phyloP scores from a whole-genome alignment of 1,284 basidiomycete genomes.

The Singerocomus inundabilis region DNA sequence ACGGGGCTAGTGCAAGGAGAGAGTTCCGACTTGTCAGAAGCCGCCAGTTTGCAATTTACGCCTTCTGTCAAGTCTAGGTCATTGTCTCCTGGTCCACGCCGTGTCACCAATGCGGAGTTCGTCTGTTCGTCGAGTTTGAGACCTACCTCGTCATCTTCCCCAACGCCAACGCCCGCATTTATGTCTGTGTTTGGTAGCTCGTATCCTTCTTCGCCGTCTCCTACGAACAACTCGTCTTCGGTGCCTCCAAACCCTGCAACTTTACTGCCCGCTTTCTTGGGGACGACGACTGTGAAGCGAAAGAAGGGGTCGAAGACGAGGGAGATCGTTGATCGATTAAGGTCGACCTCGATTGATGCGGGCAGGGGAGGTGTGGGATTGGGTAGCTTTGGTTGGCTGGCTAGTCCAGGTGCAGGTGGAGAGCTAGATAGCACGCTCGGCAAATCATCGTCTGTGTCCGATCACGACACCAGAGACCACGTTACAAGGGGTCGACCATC shows the following conservation, averaged over 20 bases:
- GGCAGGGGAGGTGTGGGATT: conserved; percentile 11
- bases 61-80: conserved; percentile 14
- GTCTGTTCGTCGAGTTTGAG: conserved; percentile 10
- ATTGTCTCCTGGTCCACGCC: conserved; percentile 17
- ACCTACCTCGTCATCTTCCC: conserved; percentile 11
- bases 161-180: conserved; percentile 5
- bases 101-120: conserved; percentile 2
- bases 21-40: background rate
- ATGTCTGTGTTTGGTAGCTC: conserved; percentile 10
- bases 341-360: conserved; percentile 25
- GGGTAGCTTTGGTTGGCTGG: conserved; percentile 18
- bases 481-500: background rate
- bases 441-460: conserved; percentile 8
- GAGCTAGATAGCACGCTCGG: conserved; percentile 8
- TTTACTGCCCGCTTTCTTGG: conserved; percentile 26
- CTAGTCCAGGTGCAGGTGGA: conserved; percentile 4
- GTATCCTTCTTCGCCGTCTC: conserved; percentile 14
- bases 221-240: background rate
- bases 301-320: conserved; percentile 31
- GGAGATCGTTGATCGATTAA: conserved; percentile 30
- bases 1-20: background rate
- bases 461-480: conserved; percentile 3
- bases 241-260: conserved; percentile 10
- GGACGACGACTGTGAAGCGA: conserved; percentile 20
- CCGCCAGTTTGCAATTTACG: background rate